Base-by-base conservation (phyloP, 306 rosid genomes). In the Neltuma alba region DNA sequence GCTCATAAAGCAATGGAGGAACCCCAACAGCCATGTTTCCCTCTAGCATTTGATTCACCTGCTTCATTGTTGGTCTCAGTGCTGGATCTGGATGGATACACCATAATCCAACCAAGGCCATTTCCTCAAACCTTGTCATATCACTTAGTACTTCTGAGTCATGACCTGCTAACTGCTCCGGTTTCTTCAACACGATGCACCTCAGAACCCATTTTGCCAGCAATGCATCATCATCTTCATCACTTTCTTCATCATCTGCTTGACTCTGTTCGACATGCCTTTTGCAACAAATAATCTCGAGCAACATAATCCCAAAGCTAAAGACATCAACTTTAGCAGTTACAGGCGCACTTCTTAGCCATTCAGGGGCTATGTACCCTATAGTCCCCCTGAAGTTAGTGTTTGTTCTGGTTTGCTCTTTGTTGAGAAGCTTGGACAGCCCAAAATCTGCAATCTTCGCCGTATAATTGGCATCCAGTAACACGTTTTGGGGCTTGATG, bases 371-470 rank as follows among this genome's bases (percentile, higher is more conserved):
- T 42, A 81, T 77, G 41, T 85, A 85, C 30, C 88, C 80, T 11
- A 85, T 60, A 60, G 85, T 85, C 21, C 85, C 88, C 74, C 85
- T 81, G 0, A 73, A 41, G 4, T 85, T 73, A 0, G 88, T 85
- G 74, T 30, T 62, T n/a, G 88, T 81, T 81, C 77, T 85, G 2
- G 83, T 77, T 68, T 85, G 88, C 2, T 77, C 80, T 61, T 40
- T 85, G 28, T 69, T 74, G 81, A 85, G 50, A 47, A 85, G 77
- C 71, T 83, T 83, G 18, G 83, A 83, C 1, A 83, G 64, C 37
- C 87, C 87, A 83, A 83, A 83, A 70, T 83, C 87, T 25, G 85
- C 38, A 65, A 85, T 85, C 71, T 85, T 81, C 42, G 85, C 78
- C 3, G 64, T 69, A 75, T 77, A 52, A 41, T 77, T 77, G 69